Evolutionary conservation across 2,329 filamentous ascomycete genomes (phyloP), one percentile per base, ranked within the genome.

Genomic region (Chaetomium globosum): DNA sequence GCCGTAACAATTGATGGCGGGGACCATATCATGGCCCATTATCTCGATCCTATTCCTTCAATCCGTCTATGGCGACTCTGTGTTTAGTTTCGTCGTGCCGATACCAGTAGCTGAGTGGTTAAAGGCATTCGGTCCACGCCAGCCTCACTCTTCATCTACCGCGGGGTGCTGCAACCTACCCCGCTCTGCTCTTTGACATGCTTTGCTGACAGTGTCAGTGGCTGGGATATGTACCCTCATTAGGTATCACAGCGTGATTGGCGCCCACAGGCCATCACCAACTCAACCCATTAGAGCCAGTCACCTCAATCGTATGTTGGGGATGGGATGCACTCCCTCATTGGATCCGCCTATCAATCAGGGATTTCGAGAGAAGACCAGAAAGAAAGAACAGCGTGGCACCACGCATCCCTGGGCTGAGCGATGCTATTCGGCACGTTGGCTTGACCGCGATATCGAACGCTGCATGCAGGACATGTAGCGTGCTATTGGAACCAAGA

Each of bases 1-100:
- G 33, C 65, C 61, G 58, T 70, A 70, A 61, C 70, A 73, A 62
- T 72, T 74, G 36, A 73, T 61, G 3, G 61, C 64, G 1, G 71
- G 75, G 30, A 59, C 65, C 21, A 73, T 63, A 13, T 67, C 12
- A 21, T 63, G 65, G 5, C 52, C 46, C 58, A 54, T 59, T 21
- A n/a, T 53, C n/a, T 9, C 12, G 36, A 6, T 30, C 8, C 12
- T 26, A 0, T 2, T 51, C 23, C 6, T 48, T 12, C 46, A 8
- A 3, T 23, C 46, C 21, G 10, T n/a, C 3, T 48, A 4, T 51
- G 12, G 12, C 7, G 48, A 23, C 21, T 19, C 19, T 48, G 46
- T 23, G 19, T 48, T 5, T n/a, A n/a, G 16, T 43, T 4, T 43
- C 16, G 16, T n/a, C 13, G 36, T n/a, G 4, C 39, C n/a, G 5